Conservation (phyloP, 805 yeast genomes). For the Komagataella pastoris region DNA sequence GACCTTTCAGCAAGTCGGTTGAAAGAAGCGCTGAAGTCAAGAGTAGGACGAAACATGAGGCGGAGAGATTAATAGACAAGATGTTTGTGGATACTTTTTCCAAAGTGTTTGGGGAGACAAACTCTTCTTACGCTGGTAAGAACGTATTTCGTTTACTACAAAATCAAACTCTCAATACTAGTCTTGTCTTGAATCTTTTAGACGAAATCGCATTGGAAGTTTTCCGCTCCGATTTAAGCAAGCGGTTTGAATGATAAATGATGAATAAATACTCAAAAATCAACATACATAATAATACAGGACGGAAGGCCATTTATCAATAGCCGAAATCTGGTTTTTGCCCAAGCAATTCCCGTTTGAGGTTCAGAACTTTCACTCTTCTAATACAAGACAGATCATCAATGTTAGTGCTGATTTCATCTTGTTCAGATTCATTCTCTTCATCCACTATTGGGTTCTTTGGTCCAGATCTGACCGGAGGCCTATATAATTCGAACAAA, state of each 20-base stretch:
- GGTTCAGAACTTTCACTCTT: not conserved
- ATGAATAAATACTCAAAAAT: not conserved
- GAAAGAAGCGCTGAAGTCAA: slow-evolving; percentile 39
- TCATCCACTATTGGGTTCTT: not conserved
- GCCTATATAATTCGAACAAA: not conserved
- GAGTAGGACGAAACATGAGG: slow-evolving; percentile 39
- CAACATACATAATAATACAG: too few species aligned
- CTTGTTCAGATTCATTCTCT: not conserved
- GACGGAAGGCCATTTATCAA: not conserved
- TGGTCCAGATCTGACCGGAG: not conserved
- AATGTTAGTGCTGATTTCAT: not conserved
- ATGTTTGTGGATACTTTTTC: slow-evolving; percentile 45
- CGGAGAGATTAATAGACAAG: slow-evolving; percentile 17
- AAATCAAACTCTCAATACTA: slow-evolving; percentile 56
- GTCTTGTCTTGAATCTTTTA: slow-evolving; percentile 41
- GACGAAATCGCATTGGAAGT: slow-evolving; percentile 42
- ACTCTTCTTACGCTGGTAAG: slow-evolving; percentile 48
- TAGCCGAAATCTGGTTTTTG: not conserved
- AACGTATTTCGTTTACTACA: slow-evolving; percentile 57
- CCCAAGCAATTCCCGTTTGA: not conserved
- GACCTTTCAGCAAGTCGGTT: slow-evolving; percentile 26
- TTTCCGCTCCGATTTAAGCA: slow-evolving; percentile 17
- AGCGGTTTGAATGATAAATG: not conserved
- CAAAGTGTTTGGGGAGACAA: slow-evolving; percentile 57
- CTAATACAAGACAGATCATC: not conserved